Evolutionary conservation across 495 filamentous ascomycete genomes (phyloP).

Genomic region (Pyronema domesticum): DNA sequence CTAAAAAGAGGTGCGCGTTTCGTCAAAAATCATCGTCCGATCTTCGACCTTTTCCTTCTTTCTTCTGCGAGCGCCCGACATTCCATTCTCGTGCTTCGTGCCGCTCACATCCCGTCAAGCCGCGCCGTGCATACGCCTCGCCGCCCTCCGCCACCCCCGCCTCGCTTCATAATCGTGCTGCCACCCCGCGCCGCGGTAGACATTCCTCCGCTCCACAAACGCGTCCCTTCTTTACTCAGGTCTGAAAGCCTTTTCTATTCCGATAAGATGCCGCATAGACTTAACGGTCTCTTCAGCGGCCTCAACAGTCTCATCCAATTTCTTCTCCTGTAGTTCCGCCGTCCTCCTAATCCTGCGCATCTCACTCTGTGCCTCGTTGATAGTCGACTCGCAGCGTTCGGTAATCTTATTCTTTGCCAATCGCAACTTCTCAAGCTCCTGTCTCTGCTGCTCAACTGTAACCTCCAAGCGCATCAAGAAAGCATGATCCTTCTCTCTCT

Average conservation of each 20-base stretch:
- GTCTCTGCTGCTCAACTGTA: slow-evolving; percentile 32
- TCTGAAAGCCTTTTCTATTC: slow-evolving; percentile 18
- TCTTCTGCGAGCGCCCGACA: too few species aligned
- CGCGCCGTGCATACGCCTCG: too few species aligned
- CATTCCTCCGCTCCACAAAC: neutral
- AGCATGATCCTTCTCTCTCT: slow-evolving; percentile 28
- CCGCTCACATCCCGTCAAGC: too few species aligned
- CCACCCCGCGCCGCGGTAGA: neutral
- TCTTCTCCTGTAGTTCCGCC: slow-evolving; percentile 12
- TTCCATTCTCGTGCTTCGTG: too few species aligned
- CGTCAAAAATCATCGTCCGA: too few species aligned
- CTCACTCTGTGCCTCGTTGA: slow-evolving; percentile 32
- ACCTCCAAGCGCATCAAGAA: slow-evolving; percentile 28
- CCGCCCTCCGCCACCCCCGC: too few species aligned
- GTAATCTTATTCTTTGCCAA: slow-evolving; percentile 42
- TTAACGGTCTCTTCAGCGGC: slow-evolving; percentile 17
- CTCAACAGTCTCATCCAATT: slow-evolving; percentile 12
- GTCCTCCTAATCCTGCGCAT: slow-evolving; percentile 15
- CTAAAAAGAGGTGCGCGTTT: too few species aligned
- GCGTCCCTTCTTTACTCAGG: neutral
- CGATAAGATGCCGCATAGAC: slow-evolving; percentile 18
- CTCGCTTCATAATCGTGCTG: too few species aligned
- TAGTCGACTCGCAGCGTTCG: slow-evolving; percentile 41
- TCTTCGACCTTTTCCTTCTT: too few species aligned
- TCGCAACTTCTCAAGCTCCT: slow-evolving; percentile 40